These are phyloP conservation scores for Cryptococcus depauperatus DNA, from an alignment of 1,284 basidiomycete species.

Conservation along the genomic window DNA sequence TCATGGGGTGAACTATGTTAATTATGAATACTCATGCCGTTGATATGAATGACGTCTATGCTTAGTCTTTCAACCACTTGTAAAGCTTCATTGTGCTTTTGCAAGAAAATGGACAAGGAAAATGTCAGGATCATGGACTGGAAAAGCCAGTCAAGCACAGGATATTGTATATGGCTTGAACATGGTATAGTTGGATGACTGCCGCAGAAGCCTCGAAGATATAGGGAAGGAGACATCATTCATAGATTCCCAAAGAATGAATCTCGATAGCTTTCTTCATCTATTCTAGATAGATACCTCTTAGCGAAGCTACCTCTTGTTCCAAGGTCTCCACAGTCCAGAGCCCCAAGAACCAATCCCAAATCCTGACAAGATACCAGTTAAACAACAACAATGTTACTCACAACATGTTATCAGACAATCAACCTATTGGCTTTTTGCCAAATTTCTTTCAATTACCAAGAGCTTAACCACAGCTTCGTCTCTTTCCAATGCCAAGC, in stretches of 20 bases:
- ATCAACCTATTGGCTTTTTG: constrained; percentile 9
- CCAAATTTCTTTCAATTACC: constrained; percentile 56
- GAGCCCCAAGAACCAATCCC: no score
- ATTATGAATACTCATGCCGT: constrained; percentile 37
- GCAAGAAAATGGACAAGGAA: constrained; percentile 20
- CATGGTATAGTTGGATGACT: no score
- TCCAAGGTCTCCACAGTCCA: no score
- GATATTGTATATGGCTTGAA: no score
- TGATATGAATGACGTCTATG: constrained; percentile 31
- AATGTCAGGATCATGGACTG: no score
- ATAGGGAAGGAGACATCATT: no score
- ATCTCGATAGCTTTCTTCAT: no score
- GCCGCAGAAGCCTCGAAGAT: no score
- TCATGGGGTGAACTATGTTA: constrained; percentile 33
- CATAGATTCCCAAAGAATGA: no score
- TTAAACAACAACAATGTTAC: background rate
- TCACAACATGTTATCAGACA: background rate
- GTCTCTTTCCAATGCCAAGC: constrained; percentile 59
- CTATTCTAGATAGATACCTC: no score
- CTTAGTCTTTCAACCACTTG: constrained; percentile 21
- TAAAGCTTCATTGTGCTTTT: constrained; percentile 15
- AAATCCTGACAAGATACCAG: background rate
- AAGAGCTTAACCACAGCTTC: constrained; percentile 60
- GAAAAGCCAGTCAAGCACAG: no score
- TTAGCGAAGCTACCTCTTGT: no score